Conservation (phyloP, 1,139 yeast genomes). For the Yamadazyma conglobata region DNA sequence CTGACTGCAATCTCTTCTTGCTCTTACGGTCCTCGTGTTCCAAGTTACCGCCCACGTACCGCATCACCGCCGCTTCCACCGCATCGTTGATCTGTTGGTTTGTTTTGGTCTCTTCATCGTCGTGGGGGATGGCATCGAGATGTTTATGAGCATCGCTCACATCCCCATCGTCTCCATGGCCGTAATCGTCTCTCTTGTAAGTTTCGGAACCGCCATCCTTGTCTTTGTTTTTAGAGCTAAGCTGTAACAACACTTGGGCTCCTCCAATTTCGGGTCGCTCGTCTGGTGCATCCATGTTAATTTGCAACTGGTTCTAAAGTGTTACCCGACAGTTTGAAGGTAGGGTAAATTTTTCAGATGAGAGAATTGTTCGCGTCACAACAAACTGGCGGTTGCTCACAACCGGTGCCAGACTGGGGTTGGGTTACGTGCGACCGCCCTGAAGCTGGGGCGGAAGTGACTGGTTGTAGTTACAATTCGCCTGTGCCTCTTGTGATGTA, state of each 20-base stretch:
- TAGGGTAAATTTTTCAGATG: slow-evolving; percentile 9
- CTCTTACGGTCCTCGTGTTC: slow-evolving; percentile 20
- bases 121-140: too few species aligned
- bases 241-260: slow-evolving; percentile 43
- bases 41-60: slow-evolving; percentile 61
- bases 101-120: slow-evolving; percentile 24
- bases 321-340: slow-evolving; percentile 19
- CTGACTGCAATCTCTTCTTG: slow-evolving; percentile 17
- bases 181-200: slow-evolving; percentile 7
- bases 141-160: too few species aligned
- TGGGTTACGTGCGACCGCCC: too few species aligned
- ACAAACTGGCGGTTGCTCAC: too few species aligned
- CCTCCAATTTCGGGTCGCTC: slow-evolving; percentile 43
- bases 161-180: slow-evolving; percentile 9
- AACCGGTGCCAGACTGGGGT: too few species aligned
- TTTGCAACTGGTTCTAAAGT: slow-evolving; percentile 12
- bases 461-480: too few species aligned
- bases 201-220: slow-evolving; percentile 5
- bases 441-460: too few species aligned
- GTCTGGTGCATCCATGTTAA: slow-evolving; percentile 21
- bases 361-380: too few species aligned
- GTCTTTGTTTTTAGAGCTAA: slow-evolving; percentile 32
- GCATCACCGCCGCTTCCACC: slow-evolving; percentile 74
- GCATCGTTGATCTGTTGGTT: slow-evolving; percentile 48
- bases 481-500: too few species aligned